Base-by-base conservation (phyloP, 495 filamentous ascomycete genomes). In the Neurospora discreta region DNA sequence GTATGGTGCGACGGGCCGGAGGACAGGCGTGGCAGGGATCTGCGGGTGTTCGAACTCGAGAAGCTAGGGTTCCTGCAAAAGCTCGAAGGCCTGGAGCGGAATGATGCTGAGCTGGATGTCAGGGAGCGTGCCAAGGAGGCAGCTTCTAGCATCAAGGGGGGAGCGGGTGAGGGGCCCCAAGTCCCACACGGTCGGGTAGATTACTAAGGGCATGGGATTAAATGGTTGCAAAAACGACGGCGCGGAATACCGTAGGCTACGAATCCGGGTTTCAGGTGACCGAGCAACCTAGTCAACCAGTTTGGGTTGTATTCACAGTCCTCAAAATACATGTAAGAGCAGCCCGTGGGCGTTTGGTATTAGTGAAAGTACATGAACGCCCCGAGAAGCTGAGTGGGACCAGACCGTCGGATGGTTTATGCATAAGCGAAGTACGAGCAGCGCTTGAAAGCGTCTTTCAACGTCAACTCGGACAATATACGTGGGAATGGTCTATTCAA, bases 41-140 rank as follows among this genome's bases (percentile, higher is more conserved):
- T 88, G 73, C 87, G 95, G 33, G 90, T 90, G 3, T 74, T 77
- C 16, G 88, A 91, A 77, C 82, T 99, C 71, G 86, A 87, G 78
- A 85, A 87, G 43, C 76, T 96, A 36, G 94, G 95, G 0, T 89
- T 96, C 60, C 77, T 88, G 68, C 84, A 89, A 33, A 90, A 87
- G 73, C 82, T 95, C 58, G 83, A 89, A 74, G 83, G 79, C 46
- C 80, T 97, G 70, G 82, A 89, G 75, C 80, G 89, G 40, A 75
- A 74, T 30, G 95, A 98, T 82, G 80, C 81, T n/a, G 93, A 96
- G 75, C 78, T 93, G 71, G 93, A 97, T 81, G 90, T 96, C 11
- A 85, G 89, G 70, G 93, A 98, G 81, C 83, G 92, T 69, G 93
- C 91, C 11, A 97, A 92, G 82, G 91, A 88, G 60, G 94, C 91